These are phyloP conservation scores for Penicillium tannophilum DNA, from an alignment of 495 filamentous ascomycete species.

Conservation along the genomic window DNA sequence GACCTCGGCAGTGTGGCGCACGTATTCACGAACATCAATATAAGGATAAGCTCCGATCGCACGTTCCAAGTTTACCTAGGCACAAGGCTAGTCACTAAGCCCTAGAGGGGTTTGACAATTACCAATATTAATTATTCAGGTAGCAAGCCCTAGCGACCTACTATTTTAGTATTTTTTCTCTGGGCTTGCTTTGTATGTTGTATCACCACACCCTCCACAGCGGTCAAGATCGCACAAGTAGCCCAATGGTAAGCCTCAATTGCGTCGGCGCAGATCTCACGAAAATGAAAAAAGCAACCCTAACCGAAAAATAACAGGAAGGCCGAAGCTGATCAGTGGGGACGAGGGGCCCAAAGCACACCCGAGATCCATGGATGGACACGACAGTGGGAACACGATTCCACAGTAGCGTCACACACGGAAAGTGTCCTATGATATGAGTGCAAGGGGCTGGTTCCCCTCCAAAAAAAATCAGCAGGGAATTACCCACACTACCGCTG, in stretches of 20 bases:
- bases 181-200: no score
- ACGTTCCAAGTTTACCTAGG: background rate
- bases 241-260: background rate
- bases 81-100: background rate
- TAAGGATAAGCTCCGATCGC: background rate
- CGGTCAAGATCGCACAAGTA: background rate
- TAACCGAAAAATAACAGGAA: constrained; percentile 3
- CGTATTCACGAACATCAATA: background rate
- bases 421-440: background rate
- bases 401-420: constrained; percentile 5
- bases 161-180: no score
- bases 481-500: background rate
- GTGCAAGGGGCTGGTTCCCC: background rate
- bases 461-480: background rate
- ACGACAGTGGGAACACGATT: constrained; percentile 2
- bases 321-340: constrained; percentile 3
- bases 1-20: background rate
- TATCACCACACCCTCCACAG: no score
- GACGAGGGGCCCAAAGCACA: background rate
- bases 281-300: background rate
- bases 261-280: background rate
- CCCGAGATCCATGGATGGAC: background rate
- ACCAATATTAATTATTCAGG: background rate
- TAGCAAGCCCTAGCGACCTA: background rate
- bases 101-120: background rate